phyloP scores from a whole-genome alignment of 768 basidiomycete genomes.

The Ramaria sp. region DNA sequence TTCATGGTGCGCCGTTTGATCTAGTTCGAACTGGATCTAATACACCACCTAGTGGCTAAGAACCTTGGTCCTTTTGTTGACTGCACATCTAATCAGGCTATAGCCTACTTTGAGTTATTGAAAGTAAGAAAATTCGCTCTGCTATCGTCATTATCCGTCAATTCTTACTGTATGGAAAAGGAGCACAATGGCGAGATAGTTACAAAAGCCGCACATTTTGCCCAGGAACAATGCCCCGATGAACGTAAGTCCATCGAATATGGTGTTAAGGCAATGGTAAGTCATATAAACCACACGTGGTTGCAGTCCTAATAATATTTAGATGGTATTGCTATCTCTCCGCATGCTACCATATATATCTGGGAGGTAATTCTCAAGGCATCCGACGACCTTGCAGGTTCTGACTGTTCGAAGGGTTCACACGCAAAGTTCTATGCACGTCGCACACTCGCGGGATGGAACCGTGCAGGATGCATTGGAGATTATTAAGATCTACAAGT shows the following conservation, averaged over 20 bases:
- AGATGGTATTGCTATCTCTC: conserved; percentile 8
- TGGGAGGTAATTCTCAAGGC: neutral
- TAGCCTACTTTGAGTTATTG: conserved; percentile 1
- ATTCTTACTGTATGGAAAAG: neutral
- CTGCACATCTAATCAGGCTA: conserved; percentile 7
- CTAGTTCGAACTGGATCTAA: neutral
- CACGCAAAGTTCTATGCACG: neutral
- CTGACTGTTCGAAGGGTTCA: neutral
- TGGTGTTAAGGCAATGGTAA: conserved; percentile 3
- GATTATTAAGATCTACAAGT: neutral
- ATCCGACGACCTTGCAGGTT: neutral
- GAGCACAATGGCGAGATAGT: neutral
- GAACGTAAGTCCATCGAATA: neutral
- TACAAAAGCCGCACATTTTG: neutral
- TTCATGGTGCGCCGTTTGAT: neutral
- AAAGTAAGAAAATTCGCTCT: neutral
- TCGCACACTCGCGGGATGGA: neutral
- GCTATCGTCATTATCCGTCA: neutral
- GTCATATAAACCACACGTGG: neutral
- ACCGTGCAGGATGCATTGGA: conserved; percentile 5
- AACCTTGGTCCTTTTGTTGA: conserved; percentile 5
- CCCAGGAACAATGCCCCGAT: neutral
- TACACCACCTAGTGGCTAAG: conserved; percentile 1
- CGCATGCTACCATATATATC: conserved; percentile 5
- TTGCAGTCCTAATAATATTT: neutral